These are phyloP conservation scores for Pelargonium cotyledonis DNA, from an alignment of 441 rosid species.

Conservation along the genomic window DNA sequence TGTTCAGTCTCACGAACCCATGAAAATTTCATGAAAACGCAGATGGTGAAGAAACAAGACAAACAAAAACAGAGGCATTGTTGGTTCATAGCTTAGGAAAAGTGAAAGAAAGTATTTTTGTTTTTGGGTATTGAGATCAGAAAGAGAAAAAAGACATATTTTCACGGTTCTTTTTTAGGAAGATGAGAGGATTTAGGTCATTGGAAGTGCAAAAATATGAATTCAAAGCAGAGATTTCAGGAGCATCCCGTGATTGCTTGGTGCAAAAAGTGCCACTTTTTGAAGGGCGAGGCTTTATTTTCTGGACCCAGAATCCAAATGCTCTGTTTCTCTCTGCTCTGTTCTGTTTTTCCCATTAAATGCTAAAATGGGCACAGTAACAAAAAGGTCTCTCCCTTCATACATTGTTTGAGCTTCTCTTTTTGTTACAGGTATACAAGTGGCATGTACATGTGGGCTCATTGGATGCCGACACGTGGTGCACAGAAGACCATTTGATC, in stretches of 20 bases:
- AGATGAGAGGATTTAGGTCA: no score
- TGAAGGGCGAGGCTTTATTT: neutral
- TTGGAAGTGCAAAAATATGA: constrained; percentile 58
- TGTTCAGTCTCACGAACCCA: constrained; percentile 9
- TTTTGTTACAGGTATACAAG: no score
- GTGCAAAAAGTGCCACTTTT: constrained; percentile 41
- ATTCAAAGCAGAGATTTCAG: constrained; percentile 52
- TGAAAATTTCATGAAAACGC: constrained; percentile 13
- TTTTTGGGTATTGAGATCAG: no score
- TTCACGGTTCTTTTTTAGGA: constrained; percentile 34
- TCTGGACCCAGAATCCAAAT: neutral
- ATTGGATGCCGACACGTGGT: no score
- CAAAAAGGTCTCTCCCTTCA: neutral
- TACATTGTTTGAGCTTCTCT: no score
- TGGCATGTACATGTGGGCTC: no score
- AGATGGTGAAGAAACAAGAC: constrained; percentile 22
- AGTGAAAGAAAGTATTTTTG: neutral
- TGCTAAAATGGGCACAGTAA: neutral
- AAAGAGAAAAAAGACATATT: constrained; percentile 21
- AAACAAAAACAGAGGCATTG: constrained; percentile 17
- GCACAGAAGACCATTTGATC: no score
- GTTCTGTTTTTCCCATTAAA: neutral
- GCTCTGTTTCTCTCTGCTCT: neutral
- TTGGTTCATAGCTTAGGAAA: constrained; percentile 26
- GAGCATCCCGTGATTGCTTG: constrained; percentile 75